Base-by-base conservation (phyloP, 371 early-diverging fungal genomes). In the Mortierella sp. region DNA sequence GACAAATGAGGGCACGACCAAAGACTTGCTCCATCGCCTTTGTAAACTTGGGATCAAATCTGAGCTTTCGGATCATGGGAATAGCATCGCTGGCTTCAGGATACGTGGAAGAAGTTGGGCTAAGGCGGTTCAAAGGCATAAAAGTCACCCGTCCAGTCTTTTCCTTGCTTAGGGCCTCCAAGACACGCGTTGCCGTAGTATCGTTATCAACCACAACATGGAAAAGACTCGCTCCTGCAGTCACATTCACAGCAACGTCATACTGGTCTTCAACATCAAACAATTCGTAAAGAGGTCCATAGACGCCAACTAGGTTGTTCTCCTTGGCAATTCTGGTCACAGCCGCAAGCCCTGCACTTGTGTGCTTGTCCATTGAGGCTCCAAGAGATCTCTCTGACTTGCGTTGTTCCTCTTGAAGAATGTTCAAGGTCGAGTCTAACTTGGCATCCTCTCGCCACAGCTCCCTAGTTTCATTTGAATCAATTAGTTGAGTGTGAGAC, bases 171-270 rank as follows among this genome's bases (percentile, higher is more conserved):
- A 99, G 84, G 29, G 85, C 88, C 37, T 92, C 89, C 46, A 99
- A 74, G 7, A 99, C 72, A 15, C 72, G 73, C 1, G 94, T 86
- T 1, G 99, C 99, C 3, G 97, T 96, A 5, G 88, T 89, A 67
- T 98, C 98, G 5, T 90, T 93, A 74, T 99, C 97, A 0, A 99
- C 99, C 15, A 99, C 99, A 16, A 99, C 91, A 79, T 98, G 96
- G 85, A 98, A 99, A 47, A 99, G 84, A 69, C 96, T 95, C 26
- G 73, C 83, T 18, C 98, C 97, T 9, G 96, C 97, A 58, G 96
- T 89, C 0, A 93, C 91, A 79, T 98, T 98, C n/a, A 96, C 95
- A 11, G 97, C 96, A 0, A 93, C 90, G 66, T 88, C 85, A 66
- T 93, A 96, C 6, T 87, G 83, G 25, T 93, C 92, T 60, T 96